Percentiles rank a stretch among this genome's conserved stretches.
phyloP scores from a whole-genome alignment of 306 rosid genomes.

The Dryas drummondii region DNA sequence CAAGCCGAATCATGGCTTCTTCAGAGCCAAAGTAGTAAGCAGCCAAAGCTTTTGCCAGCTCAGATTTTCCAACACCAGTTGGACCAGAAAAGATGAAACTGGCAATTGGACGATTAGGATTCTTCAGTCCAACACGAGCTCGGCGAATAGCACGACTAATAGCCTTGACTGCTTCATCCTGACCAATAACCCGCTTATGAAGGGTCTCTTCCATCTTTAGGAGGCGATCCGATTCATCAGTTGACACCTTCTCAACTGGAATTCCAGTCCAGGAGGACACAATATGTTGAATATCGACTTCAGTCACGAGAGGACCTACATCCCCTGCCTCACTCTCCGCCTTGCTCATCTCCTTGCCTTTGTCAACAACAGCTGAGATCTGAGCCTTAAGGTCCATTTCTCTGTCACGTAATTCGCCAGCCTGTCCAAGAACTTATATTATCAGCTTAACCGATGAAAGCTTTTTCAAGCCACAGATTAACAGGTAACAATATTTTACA shows the following conservation, averaged over 20 bases:
- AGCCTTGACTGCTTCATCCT: slow-evolving; percentile 93
- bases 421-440: slow-evolving; percentile 44
- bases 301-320: slow-evolving; percentile 78
- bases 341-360: slow-evolving; percentile 95
- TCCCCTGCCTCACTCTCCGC: slow-evolving; percentile 97
- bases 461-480: not conserved
- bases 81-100: slow-evolving; percentile 98
- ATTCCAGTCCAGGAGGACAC: slow-evolving; percentile 95
- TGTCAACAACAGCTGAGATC: slow-evolving; percentile 72
- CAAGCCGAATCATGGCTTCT: slow-evolving; percentile 97
- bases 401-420: slow-evolving; percentile 87
- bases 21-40: slow-evolving; percentile 93
- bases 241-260: slow-evolving; percentile 92
- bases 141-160: slow-evolving; percentile 92
- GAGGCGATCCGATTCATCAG: slow-evolving; percentile 92
- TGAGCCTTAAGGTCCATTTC: slow-evolving; percentile 95
- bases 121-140: slow-evolving; percentile 93
- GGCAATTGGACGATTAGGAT: slow-evolving; percentile 94
- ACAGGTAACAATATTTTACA: not conserved
- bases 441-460: slow-evolving; percentile 2
- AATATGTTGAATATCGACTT: slow-evolving; percentile 86
- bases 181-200: slow-evolving; percentile 83
- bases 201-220: slow-evolving; percentile 98
- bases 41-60: slow-evolving; percentile 87
- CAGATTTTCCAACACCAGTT: slow-evolving; percentile 98